These are phyloP conservation scores for Cercospora sojina DNA, from an alignment of 2,329 filamentous ascomycete species.

Conservation along the genomic window DNA sequence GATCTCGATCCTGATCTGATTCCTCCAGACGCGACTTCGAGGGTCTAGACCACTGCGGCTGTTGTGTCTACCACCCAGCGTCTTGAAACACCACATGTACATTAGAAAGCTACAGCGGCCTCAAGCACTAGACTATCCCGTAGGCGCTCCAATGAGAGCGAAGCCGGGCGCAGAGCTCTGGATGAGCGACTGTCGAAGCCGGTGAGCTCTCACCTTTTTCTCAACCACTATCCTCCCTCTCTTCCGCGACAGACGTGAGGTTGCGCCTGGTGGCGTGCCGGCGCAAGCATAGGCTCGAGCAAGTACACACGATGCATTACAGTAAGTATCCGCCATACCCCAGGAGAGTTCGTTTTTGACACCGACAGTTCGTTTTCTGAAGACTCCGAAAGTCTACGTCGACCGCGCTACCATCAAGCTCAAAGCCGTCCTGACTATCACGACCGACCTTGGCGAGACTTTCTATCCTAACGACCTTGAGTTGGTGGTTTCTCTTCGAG, in stretches of 20 bases:
- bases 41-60: too few relatives aligned
- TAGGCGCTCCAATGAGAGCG: constrained; percentile 2
- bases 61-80: too few relatives aligned
- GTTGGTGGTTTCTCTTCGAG: constrained; percentile 44
- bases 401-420: constrained; percentile 45
- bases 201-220: background rate
- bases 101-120: background rate
- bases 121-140: background rate
- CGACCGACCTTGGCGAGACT: constrained; percentile 66
- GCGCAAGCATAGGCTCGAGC: background rate
- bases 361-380: constrained; percentile 60
- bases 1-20: too few relatives aligned
- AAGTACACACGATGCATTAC: constrained; percentile 8
- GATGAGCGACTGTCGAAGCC: background rate
- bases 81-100: constrained; percentile 2
- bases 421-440: constrained; percentile 60
- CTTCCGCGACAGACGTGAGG: background rate
- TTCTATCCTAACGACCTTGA: constrained; percentile 55
- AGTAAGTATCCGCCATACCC: constrained; percentile 1
- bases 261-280: constrained; percentile 12
- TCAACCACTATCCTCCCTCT: background rate
- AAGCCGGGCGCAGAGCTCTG: background rate
- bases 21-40: too few relatives aligned
- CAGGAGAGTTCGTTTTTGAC: too few relatives aligned
- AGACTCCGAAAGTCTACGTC: constrained; percentile 54